Conservation (phyloP, 106 monocot genomes). For the Iris macrosiphon region DNA sequence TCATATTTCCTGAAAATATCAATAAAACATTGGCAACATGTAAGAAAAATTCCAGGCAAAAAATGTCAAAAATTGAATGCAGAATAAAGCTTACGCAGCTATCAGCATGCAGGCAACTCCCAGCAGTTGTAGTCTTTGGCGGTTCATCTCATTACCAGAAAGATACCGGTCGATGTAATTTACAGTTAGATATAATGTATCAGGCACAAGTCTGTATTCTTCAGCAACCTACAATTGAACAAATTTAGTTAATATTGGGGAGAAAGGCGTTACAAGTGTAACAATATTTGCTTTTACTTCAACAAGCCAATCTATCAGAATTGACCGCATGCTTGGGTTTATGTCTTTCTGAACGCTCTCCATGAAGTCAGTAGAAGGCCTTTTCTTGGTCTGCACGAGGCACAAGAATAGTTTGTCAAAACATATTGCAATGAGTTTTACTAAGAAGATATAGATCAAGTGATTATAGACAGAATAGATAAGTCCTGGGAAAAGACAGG, state of each 20-base stretch:
- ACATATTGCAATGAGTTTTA: too few relatives aligned
- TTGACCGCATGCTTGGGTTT: slow-evolving; percentile 67
- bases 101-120: slow-evolving; percentile 83
- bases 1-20: slow-evolving; percentile 64
- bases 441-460: too few relatives aligned
- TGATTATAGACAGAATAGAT: neutral
- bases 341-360: slow-evolving; percentile 78
- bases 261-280: too few relatives aligned
- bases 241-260: neutral
- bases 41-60: neutral
- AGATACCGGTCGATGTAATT: slow-evolving; percentile 86
- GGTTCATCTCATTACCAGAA: slow-evolving; percentile 66
- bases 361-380: slow-evolving; percentile 67
- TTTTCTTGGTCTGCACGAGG: slow-evolving; percentile 41
- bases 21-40: neutral
- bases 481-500: neutral
- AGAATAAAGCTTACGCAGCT: slow-evolving; percentile 39
- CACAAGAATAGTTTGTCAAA: too few relatives aligned
- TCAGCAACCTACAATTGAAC: slow-evolving; percentile 49
- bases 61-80: too few relatives aligned
- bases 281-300: slow-evolving; percentile 18
- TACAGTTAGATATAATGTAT: slow-evolving; percentile 62
- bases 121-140: slow-evolving; percentile 59
- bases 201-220: slow-evolving; percentile 71
- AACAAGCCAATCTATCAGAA: slow-evolving; percentile 55